A percentile compares a stretch with the other conserved stretches of the same genome.
These are phyloP conservation scores for Phialophora tarda DNA, from an alignment of 2,329 filamentous ascomycete species.

Conservation along the genomic window DNA sequence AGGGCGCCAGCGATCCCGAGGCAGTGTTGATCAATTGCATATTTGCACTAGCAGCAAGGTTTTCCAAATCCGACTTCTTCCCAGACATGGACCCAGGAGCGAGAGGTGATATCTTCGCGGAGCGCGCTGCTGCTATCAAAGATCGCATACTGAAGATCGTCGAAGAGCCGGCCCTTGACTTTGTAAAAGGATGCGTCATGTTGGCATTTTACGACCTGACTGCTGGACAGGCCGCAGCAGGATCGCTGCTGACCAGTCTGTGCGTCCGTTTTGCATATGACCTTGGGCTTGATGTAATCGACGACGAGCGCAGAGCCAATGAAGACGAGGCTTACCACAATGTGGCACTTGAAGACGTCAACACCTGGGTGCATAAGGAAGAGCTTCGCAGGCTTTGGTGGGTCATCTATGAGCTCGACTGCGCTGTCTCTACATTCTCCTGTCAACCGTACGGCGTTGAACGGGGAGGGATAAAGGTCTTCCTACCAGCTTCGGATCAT, in stretches of 20 bases:
- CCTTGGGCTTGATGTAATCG: constrained; percentile 87
- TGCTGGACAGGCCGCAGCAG: constrained; percentile 3
- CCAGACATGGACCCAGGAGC: not conserved
- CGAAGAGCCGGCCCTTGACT: constrained; percentile 18
- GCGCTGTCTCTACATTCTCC: constrained; percentile 24
- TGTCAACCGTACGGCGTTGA: constrained; percentile 23
- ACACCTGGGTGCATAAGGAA: constrained; percentile 24
- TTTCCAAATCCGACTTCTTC: constrained; percentile 15
- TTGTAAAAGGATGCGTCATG: constrained; percentile 20
- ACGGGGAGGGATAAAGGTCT: constrained; percentile 20
- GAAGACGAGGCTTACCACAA: not conserved
- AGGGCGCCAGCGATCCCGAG: not conserved
- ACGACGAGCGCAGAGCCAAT: constrained; percentile 52
- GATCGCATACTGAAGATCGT: constrained; percentile 14
- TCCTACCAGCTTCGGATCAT: constrained; percentile 25
- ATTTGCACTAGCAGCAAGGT: constrained; percentile 16
- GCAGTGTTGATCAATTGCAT: constrained; percentile 22
- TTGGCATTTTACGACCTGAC: constrained; percentile 24
- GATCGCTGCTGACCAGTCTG: constrained; percentile 93
- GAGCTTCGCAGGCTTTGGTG: constrained; percentile 26
- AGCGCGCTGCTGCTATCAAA: constrained; percentile 15
- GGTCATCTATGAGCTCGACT: constrained; percentile 29
- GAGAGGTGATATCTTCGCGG: constrained; percentile 3
- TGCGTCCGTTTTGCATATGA: constrained; percentile 88
- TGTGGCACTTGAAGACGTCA: not conserved